Percentiles rank a stretch among this genome's conserved stretches.
Evolutionary conservation across 352 stramenopile species (phyloP).

Genomic region (Phytophthora ohioensis): DNA sequence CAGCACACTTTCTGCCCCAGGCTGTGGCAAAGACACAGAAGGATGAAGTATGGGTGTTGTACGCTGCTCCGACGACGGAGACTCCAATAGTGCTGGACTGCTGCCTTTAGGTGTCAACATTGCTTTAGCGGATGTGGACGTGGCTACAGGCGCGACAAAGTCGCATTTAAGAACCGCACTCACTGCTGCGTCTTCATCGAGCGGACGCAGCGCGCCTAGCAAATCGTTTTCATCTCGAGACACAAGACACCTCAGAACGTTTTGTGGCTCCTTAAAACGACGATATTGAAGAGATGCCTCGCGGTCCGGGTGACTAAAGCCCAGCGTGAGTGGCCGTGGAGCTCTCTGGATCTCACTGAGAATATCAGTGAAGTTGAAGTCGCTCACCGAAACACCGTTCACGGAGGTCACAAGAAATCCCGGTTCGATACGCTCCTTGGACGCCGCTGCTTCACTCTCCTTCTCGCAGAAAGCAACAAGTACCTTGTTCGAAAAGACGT

Average conservation of each 20-base stretch:
- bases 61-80: background rate
- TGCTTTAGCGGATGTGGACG: slow-evolving; percentile 8
- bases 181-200: slow-evolving; percentile 55
- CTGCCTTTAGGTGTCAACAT: slow-evolving; percentile 25
- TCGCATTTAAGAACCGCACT: slow-evolving; percentile 64
- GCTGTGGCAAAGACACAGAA: slow-evolving; percentile 17
- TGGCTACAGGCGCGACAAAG: slow-evolving; percentile 43
- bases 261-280: slow-evolving; percentile 60
- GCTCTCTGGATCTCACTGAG: slow-evolving; percentile 59
- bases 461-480: slow-evolving; percentile 72
- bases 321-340: slow-evolving; percentile 58
- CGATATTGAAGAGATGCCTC: slow-evolving; percentile 41
- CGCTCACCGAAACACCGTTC: slow-evolving; percentile 56
- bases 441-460: slow-evolving; percentile 61
- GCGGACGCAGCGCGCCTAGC: slow-evolving; percentile 48
- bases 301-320: slow-evolving; percentile 56
- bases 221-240: slow-evolving; percentile 58
- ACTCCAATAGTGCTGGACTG: slow-evolving; percentile 21
- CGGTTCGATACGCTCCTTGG: slow-evolving; percentile 47
- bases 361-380: slow-evolving; percentile 59
- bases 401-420: slow-evolving; percentile 74
- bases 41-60: slow-evolving; percentile 7
- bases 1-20: slow-evolving; percentile 30
- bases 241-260: slow-evolving; percentile 60
- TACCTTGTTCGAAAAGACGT: slow-evolving; percentile 66